Base-by-base conservation (phyloP, 352 stramenopile genomes). In the Phytophthora pinifolia region DNA sequence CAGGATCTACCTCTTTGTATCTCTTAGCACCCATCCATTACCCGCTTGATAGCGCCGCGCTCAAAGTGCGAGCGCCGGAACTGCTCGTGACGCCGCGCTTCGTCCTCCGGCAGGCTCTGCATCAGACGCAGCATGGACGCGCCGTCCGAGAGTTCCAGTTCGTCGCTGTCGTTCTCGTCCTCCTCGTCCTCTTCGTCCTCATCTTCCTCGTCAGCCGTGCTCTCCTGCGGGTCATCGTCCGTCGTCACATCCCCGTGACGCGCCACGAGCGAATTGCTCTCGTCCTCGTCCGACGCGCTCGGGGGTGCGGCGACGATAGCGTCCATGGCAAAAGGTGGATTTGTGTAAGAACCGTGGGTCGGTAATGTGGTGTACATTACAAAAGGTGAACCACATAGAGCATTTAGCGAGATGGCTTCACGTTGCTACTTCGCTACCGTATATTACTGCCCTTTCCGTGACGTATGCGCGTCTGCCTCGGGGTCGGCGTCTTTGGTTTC, bases 51-150 rank as follows among this genome's bases (percentile, higher is more conserved):
- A 5, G 82, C 84, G 44, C 76, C 74, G 14, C 82, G 80, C 36
- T 94, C 84, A 60, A 94, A 94, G 59, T 94, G 82, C 43, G 84
- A 84, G 42, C 84, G 82, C 0, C 84, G 82, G 51, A 89, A 94
- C 46, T 90, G 80, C 56, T 94, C 82, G 65, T 94, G 82, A 22
- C 82, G 82, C 44, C 67, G 62, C 15, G 76, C 74, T 36, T 92
- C 80, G 31, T 69, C 56, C 36, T 91, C 82, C 4, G 82, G 65
- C 8, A 94, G 67, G 56, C 51, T 72, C 27, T 78, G 78, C 48
- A 92, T 57, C 74, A 94, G 82, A 12, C 78, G 79, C 46, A 94
- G 44, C 82, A 92, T 94, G 29, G 75, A 83, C 36, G 67, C 58
- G 42, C 72, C 74, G 47, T 88, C 76, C 39, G 79, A 85, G 9